Base-by-base conservation (phyloP, 108 stramenopile genomes). In the Tribonema minus region DNA sequence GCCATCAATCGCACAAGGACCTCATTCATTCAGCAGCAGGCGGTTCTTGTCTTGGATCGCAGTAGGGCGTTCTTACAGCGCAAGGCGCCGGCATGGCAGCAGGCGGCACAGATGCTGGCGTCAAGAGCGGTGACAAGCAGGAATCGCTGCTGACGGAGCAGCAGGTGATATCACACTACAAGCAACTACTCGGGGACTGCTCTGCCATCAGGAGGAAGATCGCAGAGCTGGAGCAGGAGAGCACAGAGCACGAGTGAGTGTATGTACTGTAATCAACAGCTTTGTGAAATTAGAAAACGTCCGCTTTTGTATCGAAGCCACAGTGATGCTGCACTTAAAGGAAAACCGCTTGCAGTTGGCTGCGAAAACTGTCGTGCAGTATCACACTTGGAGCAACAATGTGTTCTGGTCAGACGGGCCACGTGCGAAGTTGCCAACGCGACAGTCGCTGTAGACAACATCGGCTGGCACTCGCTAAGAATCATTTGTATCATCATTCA, bases 231-330 rank as follows among this genome's bases (percentile, higher is more conserved):
- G 77, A 89, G 41, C 87, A 88, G 61, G 76, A 89, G 58, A 54
- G 88, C 58, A 88, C 87, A 7, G 88, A 89, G 80, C 66, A 88
- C 77, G 88, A 89, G 74, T 75, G 34, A 75, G 74, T 75, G 26
- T 66, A 33, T 86, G 72, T 82, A 84, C 82, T 65, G 84, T 60
- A 85, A 85, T 64, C 84, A 85, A 38, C 86, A 87, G 60, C 41
- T 67, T 81, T 85, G 46, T 23, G 86, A 60, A 37, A 6, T 40
- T 12, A 3, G 0, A 12, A 15, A 12, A 46, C 41, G 6, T n/a
- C 31, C 29, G 32, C 34, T 26, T 64, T 61, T 33, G 4, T 12
- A 46, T 6, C 15, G 41, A 12, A 12, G 41, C 15, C 41, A 46
- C 41, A 15, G 6, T 46, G 9, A 15, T 12, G 6, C 15, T 15